Evolutionary conservation across 2,329 filamentous ascomycete species (phyloP), one percentile per base, ranked within the genome.

Genomic region (Talaromyces sp.): DNA sequence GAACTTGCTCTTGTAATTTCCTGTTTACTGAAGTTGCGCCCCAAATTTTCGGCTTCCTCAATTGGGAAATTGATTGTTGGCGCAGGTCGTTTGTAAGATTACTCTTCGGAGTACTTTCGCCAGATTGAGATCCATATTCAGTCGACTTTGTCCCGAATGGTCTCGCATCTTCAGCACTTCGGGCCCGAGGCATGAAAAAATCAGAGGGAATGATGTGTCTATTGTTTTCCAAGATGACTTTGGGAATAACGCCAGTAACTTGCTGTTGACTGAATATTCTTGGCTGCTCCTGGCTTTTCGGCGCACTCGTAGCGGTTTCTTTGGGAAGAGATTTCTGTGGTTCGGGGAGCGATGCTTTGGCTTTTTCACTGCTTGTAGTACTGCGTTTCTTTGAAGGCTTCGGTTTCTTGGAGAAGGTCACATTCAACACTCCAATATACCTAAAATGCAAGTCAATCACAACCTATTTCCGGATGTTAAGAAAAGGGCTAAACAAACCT

Each of bases 371-470:
- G 12, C 19, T 46, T 19, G 59, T 61, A 12, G 63, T 72, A 57
- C 74, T 74, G 51, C 74, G 73, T 54, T 65, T 59, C 69, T 81
- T 84, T 62, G 78, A 76, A 57, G 80, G 86, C 59, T 91, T 90
- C 1, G 85, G 81, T 61, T 87, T 87, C 72, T 95, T 96, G 56
- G 92, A 91, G 72, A 96, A 97, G 0, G 92, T 97, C 21, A 97
- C 93, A 73, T 97, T 97, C 56, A 99, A 79, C 48, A 99, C 94
- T 64, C 94, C 94, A 68, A 99, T 97, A 69, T 99, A 97, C 71
- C 91, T 96, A 53, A 27, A 41, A 19, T 46, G 21, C 17, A 35
- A 4, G 32, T 57, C 32, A 57, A 38, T 35, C 19, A 52, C 7
- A 41, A 43, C 9, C 27, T n/a, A 32, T 31, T 27, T 53, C 38